Percentiles rank a stretch among this genome's conserved stretches.
Conservation (phyloP, 2,329 filamentous ascomycete species). For the Diplocarpon mali region DNA sequence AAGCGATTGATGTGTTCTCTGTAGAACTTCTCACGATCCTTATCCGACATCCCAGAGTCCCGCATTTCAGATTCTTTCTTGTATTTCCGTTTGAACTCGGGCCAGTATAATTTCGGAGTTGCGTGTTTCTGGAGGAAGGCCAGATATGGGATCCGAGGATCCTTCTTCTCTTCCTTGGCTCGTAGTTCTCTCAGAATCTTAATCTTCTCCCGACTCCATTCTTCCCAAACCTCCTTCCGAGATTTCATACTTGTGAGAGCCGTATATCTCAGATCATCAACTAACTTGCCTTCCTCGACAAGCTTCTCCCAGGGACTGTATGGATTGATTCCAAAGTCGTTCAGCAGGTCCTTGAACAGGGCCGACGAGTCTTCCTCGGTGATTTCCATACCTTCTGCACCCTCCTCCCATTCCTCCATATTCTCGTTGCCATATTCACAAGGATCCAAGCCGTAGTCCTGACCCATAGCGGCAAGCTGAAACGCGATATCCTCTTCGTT, state of each 20-base stretch:
- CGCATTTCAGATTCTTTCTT: slow-evolving; percentile 74
- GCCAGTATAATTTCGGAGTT: slow-evolving; percentile 90
- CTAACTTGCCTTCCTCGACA: slow-evolving; percentile 67
- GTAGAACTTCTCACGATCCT: slow-evolving; percentile 70
- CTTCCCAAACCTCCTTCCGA: slow-evolving; percentile 71
- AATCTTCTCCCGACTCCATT: slow-evolving; percentile 73
- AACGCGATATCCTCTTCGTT: slow-evolving; percentile 90
- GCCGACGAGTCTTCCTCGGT: slow-evolving; percentile 65
- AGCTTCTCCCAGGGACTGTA: slow-evolving; percentile 89
- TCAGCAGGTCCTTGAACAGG: slow-evolving; percentile 76
- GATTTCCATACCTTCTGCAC: slow-evolving; percentile 56
- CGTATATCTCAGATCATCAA: slow-evolving; percentile 81
- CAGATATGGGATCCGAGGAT: slow-evolving; percentile 75
- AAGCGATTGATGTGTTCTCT: slow-evolving; percentile 60
- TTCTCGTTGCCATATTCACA: slow-evolving; percentile 63
- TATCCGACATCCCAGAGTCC: slow-evolving; percentile 58
- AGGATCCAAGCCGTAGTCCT: slow-evolving; percentile 68
- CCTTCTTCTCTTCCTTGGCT: slow-evolving; percentile 65
- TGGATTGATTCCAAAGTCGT: slow-evolving; percentile 72
- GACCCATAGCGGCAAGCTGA: slow-evolving; percentile 81
- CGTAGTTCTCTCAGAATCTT: slow-evolving; percentile 60
- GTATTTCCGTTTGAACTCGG: slow-evolving; percentile 88
- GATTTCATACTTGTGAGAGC: slow-evolving; percentile 70
- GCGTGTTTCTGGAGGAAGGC: slow-evolving; percentile 71
- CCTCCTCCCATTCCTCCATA: slow-evolving; percentile 55